Evolutionary conservation across 345 rosid species (phyloP).

Genomic region (Crucihimalaya himalaica): DNA sequence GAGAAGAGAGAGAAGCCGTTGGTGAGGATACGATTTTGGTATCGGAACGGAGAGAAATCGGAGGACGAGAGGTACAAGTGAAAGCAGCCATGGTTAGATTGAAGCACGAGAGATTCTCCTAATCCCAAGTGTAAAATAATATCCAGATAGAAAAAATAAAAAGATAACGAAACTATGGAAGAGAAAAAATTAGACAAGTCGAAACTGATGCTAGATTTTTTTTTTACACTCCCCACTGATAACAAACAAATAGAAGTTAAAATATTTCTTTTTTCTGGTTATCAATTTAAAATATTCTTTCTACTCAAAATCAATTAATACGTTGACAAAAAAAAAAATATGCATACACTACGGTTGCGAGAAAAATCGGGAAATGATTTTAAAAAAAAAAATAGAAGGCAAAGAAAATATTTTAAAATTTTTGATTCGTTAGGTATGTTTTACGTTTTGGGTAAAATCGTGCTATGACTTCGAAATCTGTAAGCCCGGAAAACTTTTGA

Average conservation of each 20-base stretch:
- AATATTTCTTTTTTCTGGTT: no score
- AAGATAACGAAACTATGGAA: constrained; percentile 42
- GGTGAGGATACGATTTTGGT: constrained; percentile 14
- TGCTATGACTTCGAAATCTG: neutral
- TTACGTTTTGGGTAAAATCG: neutral
- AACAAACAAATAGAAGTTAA: no score
- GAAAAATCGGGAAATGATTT: no score
- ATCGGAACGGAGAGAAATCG: constrained; percentile 40
- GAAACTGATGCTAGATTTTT: constrained; percentile 1
- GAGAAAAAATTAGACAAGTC: neutral
- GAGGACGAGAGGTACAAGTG: constrained; percentile 40
- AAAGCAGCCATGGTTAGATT: constrained; percentile 44
- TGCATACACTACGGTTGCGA: no score
- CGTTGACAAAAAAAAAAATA: no score
- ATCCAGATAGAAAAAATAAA: constrained; percentile 21
- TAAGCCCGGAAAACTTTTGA: no score
- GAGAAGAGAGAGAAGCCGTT: constrained; percentile 33
- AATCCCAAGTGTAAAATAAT: constrained; percentile 33
- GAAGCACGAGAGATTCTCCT: constrained; percentile 29
- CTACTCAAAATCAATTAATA: no score
- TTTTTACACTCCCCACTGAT: no score
- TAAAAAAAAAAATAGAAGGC: no score
- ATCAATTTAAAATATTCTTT: no score
- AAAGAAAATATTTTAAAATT: no score
- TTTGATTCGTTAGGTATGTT: no score